A percentile compares a stretch with the other conserved stretches of the same genome.
Evolutionary conservation across 192 early-diverging fungal genomes (phyloP).

Genomic region (Coemansia sp.): DNA sequence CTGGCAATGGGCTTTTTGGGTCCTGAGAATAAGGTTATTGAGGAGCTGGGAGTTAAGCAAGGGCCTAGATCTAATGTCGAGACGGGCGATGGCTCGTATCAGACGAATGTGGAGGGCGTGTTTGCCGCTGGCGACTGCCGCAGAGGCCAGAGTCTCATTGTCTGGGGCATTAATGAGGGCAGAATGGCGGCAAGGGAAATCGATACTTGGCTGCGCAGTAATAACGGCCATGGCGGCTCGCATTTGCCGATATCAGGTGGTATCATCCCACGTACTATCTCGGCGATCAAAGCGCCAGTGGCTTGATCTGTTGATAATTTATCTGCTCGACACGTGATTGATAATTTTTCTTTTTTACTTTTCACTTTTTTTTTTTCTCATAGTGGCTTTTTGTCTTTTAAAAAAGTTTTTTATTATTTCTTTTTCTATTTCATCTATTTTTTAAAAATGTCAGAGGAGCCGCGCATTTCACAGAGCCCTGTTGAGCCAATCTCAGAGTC

Average conservation of each 20-base stretch:
- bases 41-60: conserved; percentile 80
- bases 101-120: conserved; percentile 77
- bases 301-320: neutral
- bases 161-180: conserved; percentile 99
- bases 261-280: conserved; percentile 66
- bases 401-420: conserved; percentile 8
- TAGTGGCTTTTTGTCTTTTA: neutral
- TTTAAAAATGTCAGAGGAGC: conserved; percentile 17
- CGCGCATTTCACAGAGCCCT: conserved; percentile 5
- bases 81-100: conserved; percentile 78
- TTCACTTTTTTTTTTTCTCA: neutral
- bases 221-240: conserved; percentile 53
- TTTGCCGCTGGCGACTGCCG: conserved; percentile 99
- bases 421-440: conserved; percentile 14
- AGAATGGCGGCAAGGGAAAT: conserved; percentile 93
- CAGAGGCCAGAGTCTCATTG: conserved; percentile 93
- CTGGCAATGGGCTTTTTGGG: conserved; percentile 97
- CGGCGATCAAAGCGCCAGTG: neutral
- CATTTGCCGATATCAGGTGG: conserved; percentile 89
- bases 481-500: neutral
- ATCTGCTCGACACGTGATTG: neutral
- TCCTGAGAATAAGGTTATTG: conserved; percentile 82
- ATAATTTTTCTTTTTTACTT: neutral
- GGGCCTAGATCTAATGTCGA: conserved; percentile 81
- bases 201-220: conserved; percentile 79